Percentiles rank a stretch among this genome's conserved stretches.
Evolutionary conservation across 371 early-diverging fungal genomes (phyloP).

Genomic region (Apophysomyces trapeziformis): DNA sequence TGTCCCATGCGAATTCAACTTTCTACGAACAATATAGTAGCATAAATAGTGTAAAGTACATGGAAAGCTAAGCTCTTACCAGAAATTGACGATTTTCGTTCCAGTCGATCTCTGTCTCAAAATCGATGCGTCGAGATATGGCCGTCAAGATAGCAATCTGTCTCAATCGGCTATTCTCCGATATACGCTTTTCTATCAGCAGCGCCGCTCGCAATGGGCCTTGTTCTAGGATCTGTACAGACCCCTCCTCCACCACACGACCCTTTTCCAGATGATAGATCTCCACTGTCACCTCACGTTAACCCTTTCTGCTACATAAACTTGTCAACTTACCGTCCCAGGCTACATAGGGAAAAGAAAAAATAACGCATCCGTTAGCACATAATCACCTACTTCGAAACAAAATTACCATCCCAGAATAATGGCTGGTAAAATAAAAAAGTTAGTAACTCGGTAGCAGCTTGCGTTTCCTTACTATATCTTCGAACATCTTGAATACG

Average conservation of each 20-base stretch:
- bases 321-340: slow-evolving; percentile 47
- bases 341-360: slow-evolving; percentile 21
- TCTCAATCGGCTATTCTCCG: slow-evolving; percentile 60
- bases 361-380: no score
- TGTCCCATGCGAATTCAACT: slow-evolving; percentile 88
- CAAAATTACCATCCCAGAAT: slow-evolving; percentile 37
- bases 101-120: slow-evolving; percentile 91
- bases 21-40: slow-evolving; percentile 48
- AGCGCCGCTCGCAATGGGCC: slow-evolving; percentile 86
- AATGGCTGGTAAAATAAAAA: slow-evolving; percentile 21
- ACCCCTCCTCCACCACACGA: slow-evolving; percentile 48
- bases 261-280: slow-evolving; percentile 89
- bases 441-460: no score
- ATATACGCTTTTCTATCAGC: slow-evolving; percentile 62
- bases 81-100: slow-evolving; percentile 86
- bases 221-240: slow-evolving; percentile 63
- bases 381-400: no score
- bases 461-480: slow-evolving; percentile 46
- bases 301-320: not conserved
- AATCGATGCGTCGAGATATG: slow-evolving; percentile 78
- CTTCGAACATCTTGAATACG: slow-evolving; percentile 79
- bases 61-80: slow-evolving; percentile 20
- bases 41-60: not conserved
- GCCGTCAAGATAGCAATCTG: slow-evolving; percentile 79
- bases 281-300: slow-evolving; percentile 57